These are phyloP conservation scores for Aspergillus asperescens DNA, from an alignment of 495 filamentous ascomycete species.

Conservation along the genomic window DNA sequence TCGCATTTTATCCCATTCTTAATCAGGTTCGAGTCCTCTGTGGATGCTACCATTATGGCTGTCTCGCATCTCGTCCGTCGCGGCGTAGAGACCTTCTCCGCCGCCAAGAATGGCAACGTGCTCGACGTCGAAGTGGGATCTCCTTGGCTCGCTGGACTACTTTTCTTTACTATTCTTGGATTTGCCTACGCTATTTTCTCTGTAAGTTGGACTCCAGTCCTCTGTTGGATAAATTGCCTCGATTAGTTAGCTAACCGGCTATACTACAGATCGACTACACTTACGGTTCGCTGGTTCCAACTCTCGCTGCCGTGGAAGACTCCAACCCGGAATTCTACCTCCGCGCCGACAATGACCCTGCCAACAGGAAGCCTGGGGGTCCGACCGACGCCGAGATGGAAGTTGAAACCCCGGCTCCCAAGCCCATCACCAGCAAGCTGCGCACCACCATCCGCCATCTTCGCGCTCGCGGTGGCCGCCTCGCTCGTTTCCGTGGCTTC, in stretches of 20 bases:
- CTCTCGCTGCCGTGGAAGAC: constrained; percentile 58
- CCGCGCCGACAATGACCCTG: constrained; percentile 35
- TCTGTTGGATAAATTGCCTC: background rate
- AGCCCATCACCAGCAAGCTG: constrained; percentile 57
- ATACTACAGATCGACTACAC: constrained; percentile 48
- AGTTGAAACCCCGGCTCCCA: constrained; percentile 18
- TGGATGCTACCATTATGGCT: constrained; percentile 17
- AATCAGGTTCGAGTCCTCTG: background rate
- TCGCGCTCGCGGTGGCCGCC: constrained; percentile 47
- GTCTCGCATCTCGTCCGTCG: constrained; percentile 26
- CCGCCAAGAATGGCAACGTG: constrained; percentile 14
- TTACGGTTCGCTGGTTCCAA: constrained; percentile 52
- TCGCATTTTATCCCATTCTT: background rate
- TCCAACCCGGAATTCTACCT: constrained; percentile 55
- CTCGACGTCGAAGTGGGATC: constrained; percentile 18
- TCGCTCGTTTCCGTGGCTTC: constrained; percentile 56
- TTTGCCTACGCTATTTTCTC: constrained; percentile 15
- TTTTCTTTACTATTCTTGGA: constrained; percentile 20
- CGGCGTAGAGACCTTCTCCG: constrained; percentile 23
- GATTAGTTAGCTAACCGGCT: constrained; percentile 4
- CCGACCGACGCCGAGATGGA: constrained; percentile 33
- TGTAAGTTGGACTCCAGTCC: constrained; percentile 13
- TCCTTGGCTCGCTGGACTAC: constrained; percentile 13
- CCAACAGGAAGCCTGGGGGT: constrained; percentile 31
- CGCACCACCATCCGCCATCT: constrained; percentile 54